Conservation (phyloP, 225 moss, liverwort and hornwort genomes). For the Sphagnum contortum region DNA sequence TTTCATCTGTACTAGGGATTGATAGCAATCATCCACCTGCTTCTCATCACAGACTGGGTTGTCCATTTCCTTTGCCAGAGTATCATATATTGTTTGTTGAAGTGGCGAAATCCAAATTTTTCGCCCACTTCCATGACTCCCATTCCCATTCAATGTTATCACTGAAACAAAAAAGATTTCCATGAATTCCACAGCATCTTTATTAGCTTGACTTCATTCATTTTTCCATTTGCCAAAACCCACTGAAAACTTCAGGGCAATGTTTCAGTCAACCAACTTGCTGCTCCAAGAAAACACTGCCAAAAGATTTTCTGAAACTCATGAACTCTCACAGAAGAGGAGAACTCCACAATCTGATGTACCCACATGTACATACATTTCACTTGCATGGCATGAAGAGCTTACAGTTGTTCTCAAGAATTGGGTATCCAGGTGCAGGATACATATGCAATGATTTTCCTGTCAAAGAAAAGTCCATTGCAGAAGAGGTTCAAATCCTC, state of each 20-base stretch:
- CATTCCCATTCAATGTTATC: no score
- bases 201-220: no score
- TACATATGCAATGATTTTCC: background rate
- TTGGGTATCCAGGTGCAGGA: background rate
- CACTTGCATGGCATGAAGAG: no score
- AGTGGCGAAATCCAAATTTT: no score
- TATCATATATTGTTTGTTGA: no score
- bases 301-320: background rate
- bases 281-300: background rate
- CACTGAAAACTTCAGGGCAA: background rate
- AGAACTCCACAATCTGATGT: background rate
- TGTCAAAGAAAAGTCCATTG: conserved; percentile 15
- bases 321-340: background rate
- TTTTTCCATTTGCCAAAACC: background rate
- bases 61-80: no score
- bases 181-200: no score
- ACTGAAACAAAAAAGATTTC: no score
- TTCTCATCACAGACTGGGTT: no score
- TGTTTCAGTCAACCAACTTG: background rate
- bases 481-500: conserved; percentile 2
- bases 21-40: no score
- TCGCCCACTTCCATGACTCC: no score
- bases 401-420: conserved; percentile 15
- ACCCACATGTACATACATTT: background rate
- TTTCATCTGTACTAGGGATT: no score